These are phyloP conservation scores for Gossypium turneri DNA, from an alignment of 345 rosid species.

Conservation along the genomic window DNA sequence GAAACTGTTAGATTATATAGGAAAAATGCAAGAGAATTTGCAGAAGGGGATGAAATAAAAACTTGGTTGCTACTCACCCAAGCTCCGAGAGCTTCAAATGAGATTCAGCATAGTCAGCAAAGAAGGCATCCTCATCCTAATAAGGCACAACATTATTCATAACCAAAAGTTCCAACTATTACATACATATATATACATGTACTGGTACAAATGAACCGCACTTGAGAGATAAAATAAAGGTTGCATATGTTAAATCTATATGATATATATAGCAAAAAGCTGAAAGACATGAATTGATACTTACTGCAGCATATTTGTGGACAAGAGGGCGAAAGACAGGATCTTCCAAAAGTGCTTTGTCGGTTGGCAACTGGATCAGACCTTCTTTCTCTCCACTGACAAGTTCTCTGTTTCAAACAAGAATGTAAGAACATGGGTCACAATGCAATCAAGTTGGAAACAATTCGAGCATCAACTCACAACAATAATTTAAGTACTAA, in stretches of 20 bases:
- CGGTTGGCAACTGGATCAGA: conserved; percentile 67
- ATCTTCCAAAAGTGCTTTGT: conserved; percentile 74
- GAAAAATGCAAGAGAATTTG: neutral
- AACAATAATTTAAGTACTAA: neutral
- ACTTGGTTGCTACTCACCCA: conserved; percentile 37
- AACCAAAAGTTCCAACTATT: neutral
- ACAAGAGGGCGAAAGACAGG: conserved; percentile 65
- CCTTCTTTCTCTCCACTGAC: conserved; percentile 79
- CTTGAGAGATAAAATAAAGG: too few species aligned
- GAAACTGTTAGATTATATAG: neutral
- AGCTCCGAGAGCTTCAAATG: conserved; percentile 82
- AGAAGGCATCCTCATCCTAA: conserved; percentile 82
- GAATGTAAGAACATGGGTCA: neutral
- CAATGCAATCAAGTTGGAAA: neutral
- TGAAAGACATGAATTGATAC: conserved; percentile 3
- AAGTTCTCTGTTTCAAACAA: conserved; percentile 50
- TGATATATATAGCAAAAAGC: neutral
- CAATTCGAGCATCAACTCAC: neutral
- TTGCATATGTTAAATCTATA: too few species aligned
- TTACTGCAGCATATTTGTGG: conserved; percentile 71
- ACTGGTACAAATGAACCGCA: too few species aligned
- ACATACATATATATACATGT: too few species aligned
- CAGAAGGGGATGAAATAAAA: neutral
- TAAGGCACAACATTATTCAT: neutral
- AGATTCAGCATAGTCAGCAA: conserved; percentile 63